Evolutionary conservation across 257 asterid species (phyloP).

Genomic region (Apocynum venetum): DNA sequence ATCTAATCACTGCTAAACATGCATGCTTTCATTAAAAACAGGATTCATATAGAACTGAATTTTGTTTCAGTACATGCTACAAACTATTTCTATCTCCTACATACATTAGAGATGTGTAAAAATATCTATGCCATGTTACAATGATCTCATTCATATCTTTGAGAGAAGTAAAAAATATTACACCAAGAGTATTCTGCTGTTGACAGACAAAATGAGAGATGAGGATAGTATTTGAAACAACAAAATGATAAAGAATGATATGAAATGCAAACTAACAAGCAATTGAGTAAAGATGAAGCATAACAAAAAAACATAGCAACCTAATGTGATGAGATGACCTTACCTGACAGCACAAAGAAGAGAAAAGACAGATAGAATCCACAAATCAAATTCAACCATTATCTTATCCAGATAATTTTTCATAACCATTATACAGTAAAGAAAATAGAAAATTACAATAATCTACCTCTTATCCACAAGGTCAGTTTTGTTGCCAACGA

Average conservation of each 20-base stretch:
- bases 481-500: conserved; percentile 92
- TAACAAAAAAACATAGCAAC: neutral
- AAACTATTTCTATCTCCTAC: too few species aligned
- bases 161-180: too few species aligned
- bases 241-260: neutral
- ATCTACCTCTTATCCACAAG: conserved; percentile 81
- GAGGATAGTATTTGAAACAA: neutral
- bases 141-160: too few species aligned
- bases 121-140: too few species aligned
- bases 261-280: neutral
- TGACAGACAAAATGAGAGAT: too few species aligned
- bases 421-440: neutral
- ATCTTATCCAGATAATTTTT: neutral
- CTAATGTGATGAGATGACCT: neutral
- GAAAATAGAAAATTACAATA: neutral
- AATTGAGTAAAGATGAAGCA: neutral
- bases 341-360: neutral
- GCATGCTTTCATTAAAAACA: too few species aligned
- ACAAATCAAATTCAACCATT: neutral
- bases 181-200: too few species aligned
- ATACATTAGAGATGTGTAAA: too few species aligned
- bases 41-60: too few species aligned
- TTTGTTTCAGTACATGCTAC: too few species aligned
- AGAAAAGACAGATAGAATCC: neutral
- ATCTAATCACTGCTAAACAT: neutral